phyloP scores from a whole-genome alignment of 2,329 filamentous ascomycete species.

The Neonectria magnoliae region DNA sequence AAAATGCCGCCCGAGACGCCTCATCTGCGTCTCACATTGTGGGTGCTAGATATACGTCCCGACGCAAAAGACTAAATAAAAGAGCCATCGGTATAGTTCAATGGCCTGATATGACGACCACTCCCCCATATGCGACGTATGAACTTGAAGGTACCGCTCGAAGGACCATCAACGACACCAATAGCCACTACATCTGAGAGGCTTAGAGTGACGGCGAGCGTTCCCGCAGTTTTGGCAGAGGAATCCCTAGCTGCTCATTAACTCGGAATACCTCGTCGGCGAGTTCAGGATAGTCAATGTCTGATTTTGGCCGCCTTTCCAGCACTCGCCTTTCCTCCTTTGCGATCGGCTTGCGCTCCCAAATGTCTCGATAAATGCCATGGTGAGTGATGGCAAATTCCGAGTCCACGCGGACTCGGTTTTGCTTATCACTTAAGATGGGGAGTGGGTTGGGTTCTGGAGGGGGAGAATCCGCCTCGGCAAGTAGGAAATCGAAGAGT shows the following conservation, averaged over 20 bases:
- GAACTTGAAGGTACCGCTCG: neutral
- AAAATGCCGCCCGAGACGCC: no score
- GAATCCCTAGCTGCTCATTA: neutral
- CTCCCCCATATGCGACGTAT: neutral
- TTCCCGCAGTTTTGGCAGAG: neutral
- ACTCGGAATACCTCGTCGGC: neutral
- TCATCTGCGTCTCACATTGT: no score
- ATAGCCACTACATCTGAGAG: neutral
- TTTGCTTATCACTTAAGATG: constrained; percentile 15
- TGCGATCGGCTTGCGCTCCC: constrained; percentile 22
- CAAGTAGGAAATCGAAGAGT: constrained; percentile 17
- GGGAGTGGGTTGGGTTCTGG: constrained; percentile 3
- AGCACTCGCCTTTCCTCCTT: constrained; percentile 6
- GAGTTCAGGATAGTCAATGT: constrained; percentile 24
- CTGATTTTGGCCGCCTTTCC: constrained; percentile 23
- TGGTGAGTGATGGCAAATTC: constrained; percentile 13
- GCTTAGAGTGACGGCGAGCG: neutral
- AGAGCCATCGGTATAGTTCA: no score
- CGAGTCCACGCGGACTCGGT: constrained; percentile 23
- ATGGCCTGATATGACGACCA: neutral
- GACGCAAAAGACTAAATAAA: no score
- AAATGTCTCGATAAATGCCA: constrained; percentile 28
- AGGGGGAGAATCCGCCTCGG: neutral
- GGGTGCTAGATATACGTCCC: no score
- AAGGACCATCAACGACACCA: neutral